Evolutionary conservation across 176 grass and related monocot genomes (phyloP).

Genomic region (Alopecurus myosuroides): DNA sequence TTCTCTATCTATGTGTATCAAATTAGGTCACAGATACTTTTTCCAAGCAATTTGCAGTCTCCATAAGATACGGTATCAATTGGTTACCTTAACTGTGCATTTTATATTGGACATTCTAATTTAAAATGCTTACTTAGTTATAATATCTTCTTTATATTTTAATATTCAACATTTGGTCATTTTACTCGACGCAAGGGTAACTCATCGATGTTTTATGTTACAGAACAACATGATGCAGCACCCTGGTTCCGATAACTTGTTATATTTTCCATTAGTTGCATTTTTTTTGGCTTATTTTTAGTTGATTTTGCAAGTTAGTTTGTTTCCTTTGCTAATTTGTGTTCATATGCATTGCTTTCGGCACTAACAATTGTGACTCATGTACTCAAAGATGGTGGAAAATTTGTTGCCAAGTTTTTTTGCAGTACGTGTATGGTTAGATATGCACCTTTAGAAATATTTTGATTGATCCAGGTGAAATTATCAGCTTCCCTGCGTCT

Average conservation of each 20-base stretch:
- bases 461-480: neutral
- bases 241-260: neutral
- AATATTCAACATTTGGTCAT: neutral
- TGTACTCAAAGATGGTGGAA: slow-evolving; percentile 88
- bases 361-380: slow-evolving; percentile 89
- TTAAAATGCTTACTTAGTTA: neutral
- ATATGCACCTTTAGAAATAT: neutral
- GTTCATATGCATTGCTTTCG: slow-evolving; percentile 29
- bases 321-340: slow-evolving; percentile 24
- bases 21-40: neutral
- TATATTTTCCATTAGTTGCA: neutral
- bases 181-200: neutral
- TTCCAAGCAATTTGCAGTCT: neutral
- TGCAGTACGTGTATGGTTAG: slow-evolving; percentile 43
- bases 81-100: neutral
- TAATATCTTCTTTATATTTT: neutral
- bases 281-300: slow-evolving; percentile 6
- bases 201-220: neutral
- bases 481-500: neutral
- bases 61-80: no score
- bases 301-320: neutral
- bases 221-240: neutral
- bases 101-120: neutral
- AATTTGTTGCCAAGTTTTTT: slow-evolving; percentile 94
- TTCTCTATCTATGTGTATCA: neutral